Base-by-base conservation (phyloP, 2,329 filamentous ascomycete species). In the Botrytis aclada region DNA sequence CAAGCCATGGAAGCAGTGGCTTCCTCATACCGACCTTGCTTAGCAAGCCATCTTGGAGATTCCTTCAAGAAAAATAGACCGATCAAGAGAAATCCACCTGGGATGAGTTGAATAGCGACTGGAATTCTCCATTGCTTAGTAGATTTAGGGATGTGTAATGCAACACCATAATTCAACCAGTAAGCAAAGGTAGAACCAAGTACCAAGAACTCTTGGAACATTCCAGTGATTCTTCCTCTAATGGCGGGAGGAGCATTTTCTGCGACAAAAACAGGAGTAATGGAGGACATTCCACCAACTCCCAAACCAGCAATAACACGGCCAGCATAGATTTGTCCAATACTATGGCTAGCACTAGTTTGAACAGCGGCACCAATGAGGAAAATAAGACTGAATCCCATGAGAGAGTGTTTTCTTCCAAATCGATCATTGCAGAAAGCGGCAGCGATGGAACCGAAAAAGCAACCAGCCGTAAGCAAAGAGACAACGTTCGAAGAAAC, bases 41-140 rank as follows among this genome's bases (percentile, higher is more conserved):
- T 93, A 81, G 93, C 84, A 9, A 93, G 86, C 83, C 87, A 93
- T 29, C 92, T 88, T 0, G 92, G 92, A 0, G 8, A 85, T 84
- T 77, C 76, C 37, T 75, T 75, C 22, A 77, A 65, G 70, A 77
- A 75, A 9, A 75, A 58, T 1, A 25, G 86, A 77, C 85, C 85
- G 85, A 64, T 84, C 79, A 75, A 71, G 9, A 77, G 58, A 37
- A 76, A 71, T 16, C 76, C 76, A 34, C 75, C 76, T 6, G 74
- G 74, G 39, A 77, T 75, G n/a, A 77, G 58, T 61, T 77, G 76
- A 16, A 77, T 72, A 5, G 62, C 74, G 34, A 4, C 90, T 92
- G 81, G 79, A n/a, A 82, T 83, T 79, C 2, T 82, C 79, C 77
- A 87, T 75, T 79, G 86, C 14, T 77, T 78, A 0, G 84, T 84